Base-by-base conservation (phyloP, 805 yeast species). In the Yarrowia osloensis region DNA sequence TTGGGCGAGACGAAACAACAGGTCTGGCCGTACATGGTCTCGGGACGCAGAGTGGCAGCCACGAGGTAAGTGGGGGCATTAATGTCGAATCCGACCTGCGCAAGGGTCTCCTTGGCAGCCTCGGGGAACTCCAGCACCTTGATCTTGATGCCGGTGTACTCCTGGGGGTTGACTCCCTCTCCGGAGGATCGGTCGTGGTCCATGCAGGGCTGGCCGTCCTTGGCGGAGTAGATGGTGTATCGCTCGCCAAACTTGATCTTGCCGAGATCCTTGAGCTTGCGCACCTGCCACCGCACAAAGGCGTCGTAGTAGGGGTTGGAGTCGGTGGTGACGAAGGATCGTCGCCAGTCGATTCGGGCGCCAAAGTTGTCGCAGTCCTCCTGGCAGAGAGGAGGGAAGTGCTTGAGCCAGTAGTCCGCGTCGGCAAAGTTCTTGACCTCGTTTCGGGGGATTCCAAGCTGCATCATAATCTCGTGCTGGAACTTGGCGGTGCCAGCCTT, bases 161-260 rank as follows among this genome's bases (percentile, higher is more conserved):
- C 99, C 81, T 95, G 98, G 47, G 99, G 98, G 72, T 88, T 85
- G 50, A 95, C 95, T 78, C 96, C 98, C 81, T 95, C 99, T 77
- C 99, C 99, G 61, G 94, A 86, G 79, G 85, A 89, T 84, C 99
- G 88, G 80, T 95, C 99, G 79, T 95, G 99, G 79, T 95, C 99
- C 94, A 95, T 93, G 84, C 99, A 95, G 44, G 99, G 96, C 83
- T 95, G 99, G 71, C 98, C 98, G 80, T 95, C 99, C 81, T 90
- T 94, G 77, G 92, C 97, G 47, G 98, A 93, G 81, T 91, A 95
- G 74, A 95, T 91, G 72, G 99, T 95, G 83, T 92, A 91, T 81
- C 99, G 88, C 82, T 94, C 96, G 79, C 99, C 99, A 73, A 95
- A 95, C 82, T 94, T 95, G 81, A 95, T 92, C 81, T 91, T 94